Evolutionary conservation across 176 grass and related monocot species (phyloP).

Genomic region (Carex pumila): DNA sequence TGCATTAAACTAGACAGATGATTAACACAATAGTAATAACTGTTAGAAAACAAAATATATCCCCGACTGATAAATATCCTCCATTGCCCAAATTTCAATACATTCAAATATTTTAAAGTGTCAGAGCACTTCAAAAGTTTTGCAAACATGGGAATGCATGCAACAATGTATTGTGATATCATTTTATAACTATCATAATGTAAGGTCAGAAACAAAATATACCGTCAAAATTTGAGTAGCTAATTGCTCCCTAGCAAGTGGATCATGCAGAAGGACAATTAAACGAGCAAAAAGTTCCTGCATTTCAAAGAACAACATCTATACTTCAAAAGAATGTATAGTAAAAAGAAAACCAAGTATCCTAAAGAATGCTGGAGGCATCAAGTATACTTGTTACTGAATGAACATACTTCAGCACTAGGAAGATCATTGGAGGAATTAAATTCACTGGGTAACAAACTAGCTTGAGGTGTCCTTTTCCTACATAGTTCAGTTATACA

Average conservation of each 20-base stretch:
- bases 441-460: conserved; percentile 53
- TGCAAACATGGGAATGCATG: neutral
- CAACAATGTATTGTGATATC: neutral
- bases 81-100: neutral
- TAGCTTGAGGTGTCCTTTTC: conserved; percentile 61
- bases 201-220: conserved; percentile 29
- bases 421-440: conserved; percentile 72
- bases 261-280: conserved; percentile 89
- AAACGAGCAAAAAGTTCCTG: conserved; percentile 97
- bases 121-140: neutral
- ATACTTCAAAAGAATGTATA: conserved; percentile 15
- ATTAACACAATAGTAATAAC: conserved; percentile 4
- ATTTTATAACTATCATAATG: neutral
- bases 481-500: conserved; percentile 94
- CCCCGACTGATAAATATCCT: neutral
- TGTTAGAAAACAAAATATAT: neutral
- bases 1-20: conserved; percentile 31
- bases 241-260: conserved; percentile 80
- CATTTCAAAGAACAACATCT: conserved; percentile 32
- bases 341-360: conserved; percentile 22
- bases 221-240: conserved; percentile 86
- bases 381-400: neutral
- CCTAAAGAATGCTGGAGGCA: neutral
- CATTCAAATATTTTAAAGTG: neutral
- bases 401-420: conserved; percentile 56